Evolutionary conservation across 1,139 yeast genomes (phyloP), one percentile per base, ranked within the genome.

Genomic region (Pichia sp.): DNA sequence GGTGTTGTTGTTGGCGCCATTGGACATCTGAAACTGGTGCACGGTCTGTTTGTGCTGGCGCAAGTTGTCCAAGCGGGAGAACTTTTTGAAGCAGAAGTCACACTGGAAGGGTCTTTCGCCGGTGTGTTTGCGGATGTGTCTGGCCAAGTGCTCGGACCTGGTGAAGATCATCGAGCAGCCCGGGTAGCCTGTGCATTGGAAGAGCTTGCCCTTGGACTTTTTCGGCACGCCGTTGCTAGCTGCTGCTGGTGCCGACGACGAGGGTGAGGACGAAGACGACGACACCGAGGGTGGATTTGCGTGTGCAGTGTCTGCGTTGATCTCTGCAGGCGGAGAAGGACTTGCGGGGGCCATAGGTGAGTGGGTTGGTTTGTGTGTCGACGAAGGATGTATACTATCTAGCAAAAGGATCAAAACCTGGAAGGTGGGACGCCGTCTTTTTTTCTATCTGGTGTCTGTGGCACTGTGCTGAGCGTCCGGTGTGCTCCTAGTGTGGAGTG

Each of bases 51-150:
- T 86, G 70, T 92, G 97, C 71, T 92, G 98, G 56, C 97, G 80
- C 59, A 92, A 75, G 67, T 92, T 92, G 70, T 92, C 98, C 60
- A 90, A 74, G 49, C 97, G 77, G 32, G 93, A 84, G 67, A 92
- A 92, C 66, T 84, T 81, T 64, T 90, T 84, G 47, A 83, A 77
- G 70, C 98, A 92, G 64, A 78, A 81, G 51, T 87, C 87, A 70
- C 98, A 92, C 54, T 89, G 83, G 69, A 90, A 92, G 1, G 98
- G 98, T 55, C 96, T 77, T 70, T 92, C 98, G 47, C 97, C 98
- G 1, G 97, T 90, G 68, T 90, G 98, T 66, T 90, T 92, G 52
- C 97, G 75, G 53, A 90, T 87, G 72, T 90, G 98, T 58, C 98
- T 78, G 1, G 97, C 96, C 63, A 92, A 76, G 70, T 92, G 97